phyloP scores from a whole-genome alignment of 257 asterid genomes.

The Penstemon barbatus region DNA sequence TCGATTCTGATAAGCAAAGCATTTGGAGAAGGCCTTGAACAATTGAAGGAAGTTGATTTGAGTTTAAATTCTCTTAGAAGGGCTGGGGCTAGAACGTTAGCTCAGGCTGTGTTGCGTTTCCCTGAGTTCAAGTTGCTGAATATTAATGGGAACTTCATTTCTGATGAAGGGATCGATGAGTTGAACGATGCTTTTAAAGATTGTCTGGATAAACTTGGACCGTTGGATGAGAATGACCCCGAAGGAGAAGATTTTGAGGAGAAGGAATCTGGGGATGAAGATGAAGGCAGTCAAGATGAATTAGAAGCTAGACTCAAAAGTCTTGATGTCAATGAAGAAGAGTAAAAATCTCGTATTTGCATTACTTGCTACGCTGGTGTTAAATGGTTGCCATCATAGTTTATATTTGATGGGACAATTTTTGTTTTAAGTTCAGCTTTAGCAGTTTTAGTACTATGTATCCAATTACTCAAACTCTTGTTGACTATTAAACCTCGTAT shows the following conservation, averaged over 20 bases:
- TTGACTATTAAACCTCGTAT: conserved; percentile 12
- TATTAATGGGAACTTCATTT: conserved; percentile 70
- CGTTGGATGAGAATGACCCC: conserved; percentile 90
- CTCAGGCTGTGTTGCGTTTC: conserved; percentile 59
- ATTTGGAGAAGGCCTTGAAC: conserved; percentile 55
- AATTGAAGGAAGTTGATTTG: conserved; percentile 77
- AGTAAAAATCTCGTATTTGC: conserved; percentile 23
- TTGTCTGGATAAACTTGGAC: conserved; percentile 63
- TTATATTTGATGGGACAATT: conserved; percentile 34
- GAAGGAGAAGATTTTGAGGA: conserved; percentile 75
- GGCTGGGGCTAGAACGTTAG: conserved; percentile 60
- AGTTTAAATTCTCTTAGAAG: conserved; percentile 65
- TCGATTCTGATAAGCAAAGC: conserved; percentile 66
- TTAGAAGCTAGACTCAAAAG: conserved; percentile 65
- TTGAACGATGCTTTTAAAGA: conserved; percentile 65
- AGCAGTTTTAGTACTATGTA: conserved; percentile 33
- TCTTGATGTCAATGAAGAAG: conserved; percentile 63
- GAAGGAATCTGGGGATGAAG: conserved; percentile 65
- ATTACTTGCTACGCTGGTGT: conserved; percentile 22
- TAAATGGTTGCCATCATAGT: conserved; percentile 26
- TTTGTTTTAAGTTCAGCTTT: conserved; percentile 25
- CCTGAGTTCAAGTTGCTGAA: conserved; percentile 64
- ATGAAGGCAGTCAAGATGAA: conserved; percentile 59
- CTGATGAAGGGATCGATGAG: conserved; percentile 89
- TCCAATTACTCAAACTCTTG: conserved; percentile 30